Conservation (phyloP, 2,329 filamentous ascomycete genomes). For the Aspergillus niger region DNA sequence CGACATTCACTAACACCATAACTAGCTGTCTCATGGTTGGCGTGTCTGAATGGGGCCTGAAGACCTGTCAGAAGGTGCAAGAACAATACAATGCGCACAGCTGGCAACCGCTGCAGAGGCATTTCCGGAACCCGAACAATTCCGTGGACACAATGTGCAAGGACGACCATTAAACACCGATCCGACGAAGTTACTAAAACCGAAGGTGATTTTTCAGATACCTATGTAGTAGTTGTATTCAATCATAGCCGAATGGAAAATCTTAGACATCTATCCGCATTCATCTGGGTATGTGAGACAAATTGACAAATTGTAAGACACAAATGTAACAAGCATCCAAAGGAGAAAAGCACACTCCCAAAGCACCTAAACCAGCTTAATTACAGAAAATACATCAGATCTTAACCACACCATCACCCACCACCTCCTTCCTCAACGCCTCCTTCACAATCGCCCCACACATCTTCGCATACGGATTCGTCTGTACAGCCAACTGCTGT, state of each 20-base stretch:
- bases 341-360: background rate
- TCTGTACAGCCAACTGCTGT: slow-evolving; percentile 59
- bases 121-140: slow-evolving; percentile 59
- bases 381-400: background rate
- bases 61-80: slow-evolving; percentile 70
- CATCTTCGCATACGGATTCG: slow-evolving; percentile 65
- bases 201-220: background rate
- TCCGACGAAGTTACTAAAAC: background rate
- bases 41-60: slow-evolving; percentile 72
- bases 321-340: background rate
- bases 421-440: slow-evolving; percentile 58
- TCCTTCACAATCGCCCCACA: slow-evolving; percentile 64
- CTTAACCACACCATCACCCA: background rate
- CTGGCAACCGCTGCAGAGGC: slow-evolving; percentile 69
- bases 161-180: background rate
- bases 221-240: background rate
- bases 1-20: slow-evolving; percentile 41
- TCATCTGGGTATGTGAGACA: too few relatives aligned
- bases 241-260: background rate
- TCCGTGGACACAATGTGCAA: background rate
- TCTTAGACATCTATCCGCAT: too few relatives aligned
- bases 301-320: background rate
- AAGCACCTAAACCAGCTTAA: background rate
- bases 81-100: slow-evolving; percentile 77
- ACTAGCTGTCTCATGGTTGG: slow-evolving; percentile 66